These are phyloP conservation scores for Arctostaphylos glauca DNA, from an alignment of 148 eudicot species.

Conservation along the genomic window DNA sequence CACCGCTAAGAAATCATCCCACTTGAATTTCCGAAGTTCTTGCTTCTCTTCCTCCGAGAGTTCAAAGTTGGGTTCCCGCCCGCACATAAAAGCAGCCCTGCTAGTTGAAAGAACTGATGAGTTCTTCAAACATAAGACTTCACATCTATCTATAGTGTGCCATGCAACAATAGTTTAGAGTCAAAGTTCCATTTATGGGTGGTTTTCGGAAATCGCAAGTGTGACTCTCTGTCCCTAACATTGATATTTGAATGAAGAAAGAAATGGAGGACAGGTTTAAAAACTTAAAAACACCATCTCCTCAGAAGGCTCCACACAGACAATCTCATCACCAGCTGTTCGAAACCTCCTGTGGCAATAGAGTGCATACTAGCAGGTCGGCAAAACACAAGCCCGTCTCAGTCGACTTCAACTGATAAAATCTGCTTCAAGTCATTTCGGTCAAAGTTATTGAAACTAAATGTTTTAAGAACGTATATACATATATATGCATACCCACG, in stretches of 20 bases:
- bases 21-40: conserved; percentile 57
- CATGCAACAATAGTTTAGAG: neutral
- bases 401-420: too few relatives aligned
- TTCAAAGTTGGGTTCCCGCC: conserved; percentile 83
- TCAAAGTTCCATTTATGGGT: neutral
- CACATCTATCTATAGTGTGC: neutral
- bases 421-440: too few relatives aligned
- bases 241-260: neutral
- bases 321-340: too few relatives aligned
- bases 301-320: too few relatives aligned
- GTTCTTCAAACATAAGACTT: conserved; percentile 1
- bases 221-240: neutral
- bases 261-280: neutral
- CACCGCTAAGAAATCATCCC: conserved; percentile 76
- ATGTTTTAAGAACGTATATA: too few relatives aligned
- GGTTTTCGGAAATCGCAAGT: neutral
- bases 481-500: too few relatives aligned
- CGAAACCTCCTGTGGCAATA: too few relatives aligned
- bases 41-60: conserved; percentile 74
- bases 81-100: conserved; percentile 96
- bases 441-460: too few relatives aligned
- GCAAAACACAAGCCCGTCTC: too few relatives aligned
- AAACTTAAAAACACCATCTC: neutral
- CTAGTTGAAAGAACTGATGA: neutral
- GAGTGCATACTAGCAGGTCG: too few relatives aligned